Evolutionary conservation across 2,329 filamentous ascomycete genomes (phyloP).

Genomic region (Teratosphaeria zuluensis): DNA sequence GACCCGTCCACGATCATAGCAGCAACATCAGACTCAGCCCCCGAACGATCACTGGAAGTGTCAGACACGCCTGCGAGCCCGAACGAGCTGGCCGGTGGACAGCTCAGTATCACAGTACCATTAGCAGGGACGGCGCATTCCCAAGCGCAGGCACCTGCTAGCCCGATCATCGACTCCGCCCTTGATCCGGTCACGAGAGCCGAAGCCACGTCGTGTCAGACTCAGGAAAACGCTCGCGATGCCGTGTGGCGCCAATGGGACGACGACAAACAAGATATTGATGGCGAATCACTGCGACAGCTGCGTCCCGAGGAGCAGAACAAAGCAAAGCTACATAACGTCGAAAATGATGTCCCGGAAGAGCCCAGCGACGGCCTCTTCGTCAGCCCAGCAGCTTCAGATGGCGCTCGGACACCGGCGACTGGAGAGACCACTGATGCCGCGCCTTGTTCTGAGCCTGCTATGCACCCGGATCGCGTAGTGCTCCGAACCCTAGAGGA

Average conservation of each 20-base stretch:
- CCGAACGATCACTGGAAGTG: not conserved
- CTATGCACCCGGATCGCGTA: not conserved
- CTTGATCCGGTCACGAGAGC: not conserved
- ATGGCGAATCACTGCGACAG: not conserved
- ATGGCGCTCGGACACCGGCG: not conserved
- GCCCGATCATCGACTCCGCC: not conserved
- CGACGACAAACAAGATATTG: not conserved
- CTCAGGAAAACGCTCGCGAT: not conserved
- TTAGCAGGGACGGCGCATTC: not conserved
- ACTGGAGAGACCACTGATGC: not conserved
- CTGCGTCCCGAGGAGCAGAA: not conserved
- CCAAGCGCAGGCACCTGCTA: not conserved
- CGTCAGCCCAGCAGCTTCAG: not conserved
- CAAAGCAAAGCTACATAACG: not conserved
- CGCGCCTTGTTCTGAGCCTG: not conserved
- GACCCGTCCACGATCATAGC: not conserved
- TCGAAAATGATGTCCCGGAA: not conserved
- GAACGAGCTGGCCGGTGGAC: not conserved
- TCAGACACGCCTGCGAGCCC: not conserved
- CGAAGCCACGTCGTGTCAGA: not conserved
- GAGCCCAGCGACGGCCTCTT: not conserved
- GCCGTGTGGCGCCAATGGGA: not conserved
- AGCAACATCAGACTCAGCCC: not conserved
- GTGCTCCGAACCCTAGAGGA: not conserved
- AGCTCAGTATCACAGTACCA: not conserved